Evolutionary conservation across 2,329 filamentous ascomycete genomes (phyloP), one percentile per base, ranked within the genome.

Genomic region (Curvularia eragrostidis): DNA sequence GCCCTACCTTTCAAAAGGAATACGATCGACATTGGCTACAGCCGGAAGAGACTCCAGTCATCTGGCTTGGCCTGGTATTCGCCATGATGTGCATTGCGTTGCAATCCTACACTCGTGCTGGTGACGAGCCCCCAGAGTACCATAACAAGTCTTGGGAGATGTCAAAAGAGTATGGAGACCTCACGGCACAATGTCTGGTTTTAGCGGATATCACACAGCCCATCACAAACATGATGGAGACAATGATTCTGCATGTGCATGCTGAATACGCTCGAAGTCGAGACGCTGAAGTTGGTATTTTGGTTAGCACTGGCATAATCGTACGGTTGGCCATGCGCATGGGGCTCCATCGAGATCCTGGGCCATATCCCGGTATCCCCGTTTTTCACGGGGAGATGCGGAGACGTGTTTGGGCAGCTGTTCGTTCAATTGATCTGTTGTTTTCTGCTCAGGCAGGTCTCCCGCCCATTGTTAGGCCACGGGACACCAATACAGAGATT

Each of bases 31-130:
- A 88, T 71, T 94, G 90, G 90, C 80, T 88, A 68, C 87, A 89
- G 67, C 90, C 91, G 0, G 84, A 84, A 13, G 89, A 90, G 65
- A 89, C 90, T 4, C 85, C 88, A 1, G 81, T 92, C 56, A 89
- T 91, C 79, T 95, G 91, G 90, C 78, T 95, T 13, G 91, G 89
- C 1, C 76, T 93, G 59, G 83, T 93, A 12, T 94, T 91, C 74
- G 85, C 90, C 0, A 87, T 94, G 75, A 83, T 94, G 75, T 90
- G 87, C 62, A 81, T 94, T 57, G 89, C 90, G 1, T 86, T 94
- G 81, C 83, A 93, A 68, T 93, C 90, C 54, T 94, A 93, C 68
- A 84, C 90, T 71, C 88, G 90, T 73, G 88, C 90, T 47, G 90
- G 90, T 2, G 91, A 94, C 65, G 91, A 93, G 76, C 91, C 91